A percentile compares a stretch with the other conserved stretches of the same genome.
Conservation (phyloP, 192 early-diverging fungal genomes). For the Gryganskiella cystojenkinii region DNA sequence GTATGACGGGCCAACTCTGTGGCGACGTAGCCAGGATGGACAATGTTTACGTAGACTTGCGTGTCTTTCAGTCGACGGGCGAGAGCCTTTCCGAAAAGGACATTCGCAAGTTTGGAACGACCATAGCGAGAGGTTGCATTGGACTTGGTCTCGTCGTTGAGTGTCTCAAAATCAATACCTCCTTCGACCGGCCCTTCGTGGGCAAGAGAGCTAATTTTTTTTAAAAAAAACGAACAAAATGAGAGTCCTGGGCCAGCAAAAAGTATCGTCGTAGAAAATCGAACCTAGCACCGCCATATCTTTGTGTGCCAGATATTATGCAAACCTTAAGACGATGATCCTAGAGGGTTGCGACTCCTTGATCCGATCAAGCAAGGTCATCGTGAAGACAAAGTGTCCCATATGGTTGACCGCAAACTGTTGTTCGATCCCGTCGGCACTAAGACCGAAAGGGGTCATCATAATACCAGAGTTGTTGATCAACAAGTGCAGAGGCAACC, state of each 20-base stretch:
- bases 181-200: constrained; percentile 18
- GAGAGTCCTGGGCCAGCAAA: no score
- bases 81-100: constrained; percentile 55
- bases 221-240: no score
- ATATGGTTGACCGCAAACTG: constrained; percentile 60
- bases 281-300: no score
- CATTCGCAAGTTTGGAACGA: constrained; percentile 59
- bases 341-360: constrained; percentile 24
- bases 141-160: constrained; percentile 24
- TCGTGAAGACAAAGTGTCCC: constrained; percentile 34
- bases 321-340: constrained; percentile 21
- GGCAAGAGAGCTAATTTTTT: constrained; percentile 23
- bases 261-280: no score
- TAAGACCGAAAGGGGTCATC: neutral
- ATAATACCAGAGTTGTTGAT: constrained; percentile 17
- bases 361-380: constrained; percentile 8
- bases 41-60: constrained; percentile 30
- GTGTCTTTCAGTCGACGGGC: constrained; percentile 25
- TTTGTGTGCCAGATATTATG: no score
- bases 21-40: constrained; percentile 54
- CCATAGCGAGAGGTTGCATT: constrained; percentile 43
- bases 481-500: constrained; percentile 54
- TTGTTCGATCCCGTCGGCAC: constrained; percentile 34
- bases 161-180: neutral
- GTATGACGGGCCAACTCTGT: neutral